phyloP scores from a whole-genome alignment of 116 monocot genomes.

The Iris pallida region DNA sequence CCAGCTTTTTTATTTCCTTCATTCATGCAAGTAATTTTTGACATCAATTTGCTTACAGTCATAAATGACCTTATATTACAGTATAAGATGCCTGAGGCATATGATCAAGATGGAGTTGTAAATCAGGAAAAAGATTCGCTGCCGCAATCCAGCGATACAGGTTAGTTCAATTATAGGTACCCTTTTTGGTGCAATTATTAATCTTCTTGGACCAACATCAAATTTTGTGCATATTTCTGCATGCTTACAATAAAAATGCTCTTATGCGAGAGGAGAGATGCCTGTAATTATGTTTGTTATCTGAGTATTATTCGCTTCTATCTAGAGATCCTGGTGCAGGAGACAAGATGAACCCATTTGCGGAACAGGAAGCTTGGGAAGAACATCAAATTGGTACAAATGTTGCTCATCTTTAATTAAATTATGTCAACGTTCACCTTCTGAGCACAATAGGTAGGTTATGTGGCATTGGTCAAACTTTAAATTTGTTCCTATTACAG shows the following conservation, averaged over 20 bases:
- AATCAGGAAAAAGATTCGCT: slow-evolving; percentile 98
- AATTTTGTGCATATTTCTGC: slow-evolving; percentile 2
- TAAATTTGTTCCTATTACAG: slow-evolving; percentile 28
- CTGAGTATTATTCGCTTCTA: slow-evolving; percentile 8
- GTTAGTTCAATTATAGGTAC: slow-evolving; percentile 32
- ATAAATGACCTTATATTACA: slow-evolving; percentile 23
- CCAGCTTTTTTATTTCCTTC: background rate
- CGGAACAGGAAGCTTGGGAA: slow-evolving; percentile 99
- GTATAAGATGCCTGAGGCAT: slow-evolving; percentile 98
- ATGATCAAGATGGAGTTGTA: slow-evolving; percentile 83
- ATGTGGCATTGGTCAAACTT: background rate
- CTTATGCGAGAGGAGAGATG: too few species aligned
- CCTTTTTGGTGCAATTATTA: background rate
- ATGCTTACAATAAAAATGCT: background rate
- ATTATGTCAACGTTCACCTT: slow-evolving; percentile 1
- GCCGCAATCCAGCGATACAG: slow-evolving; percentile 82
- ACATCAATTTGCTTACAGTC: background rate
- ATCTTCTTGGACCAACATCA: background rate
- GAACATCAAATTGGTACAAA: slow-evolving; percentile 88
- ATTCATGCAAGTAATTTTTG: background rate
- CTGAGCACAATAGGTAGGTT: background rate
- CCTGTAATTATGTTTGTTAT: background rate
- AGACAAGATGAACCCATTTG: slow-evolving; percentile 99
- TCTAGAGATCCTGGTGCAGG: slow-evolving; percentile 67
- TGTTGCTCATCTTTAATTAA: background rate